A percentile compares a stretch with the other conserved stretches of the same genome.
Conservation (phyloP, 805 yeast genomes). For the Monosporozyma servazzii region DNA sequence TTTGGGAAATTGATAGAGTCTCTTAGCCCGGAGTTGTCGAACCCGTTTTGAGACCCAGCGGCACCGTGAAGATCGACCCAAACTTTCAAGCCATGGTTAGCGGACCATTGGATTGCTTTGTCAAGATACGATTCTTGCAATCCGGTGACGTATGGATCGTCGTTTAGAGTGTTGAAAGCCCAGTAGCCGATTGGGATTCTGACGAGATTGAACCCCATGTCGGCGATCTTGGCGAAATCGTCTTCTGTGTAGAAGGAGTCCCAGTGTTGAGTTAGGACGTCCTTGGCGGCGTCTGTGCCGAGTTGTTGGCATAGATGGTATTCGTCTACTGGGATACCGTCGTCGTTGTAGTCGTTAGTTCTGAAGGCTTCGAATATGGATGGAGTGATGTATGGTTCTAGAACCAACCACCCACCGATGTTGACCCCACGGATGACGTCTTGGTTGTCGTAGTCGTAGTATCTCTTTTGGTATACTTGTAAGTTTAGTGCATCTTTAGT, state of each 20-base stretch:
- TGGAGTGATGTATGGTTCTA: slow-evolving; percentile 83
- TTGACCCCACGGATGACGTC: slow-evolving; percentile 49
- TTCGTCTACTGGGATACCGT: slow-evolving; percentile 69
- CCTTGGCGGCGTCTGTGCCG: slow-evolving; percentile 50
- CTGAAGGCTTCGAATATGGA: slow-evolving; percentile 52
- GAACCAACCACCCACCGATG: slow-evolving; percentile 84
- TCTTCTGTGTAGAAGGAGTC: slow-evolving; percentile 60
- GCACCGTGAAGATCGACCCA: slow-evolving; percentile 95
- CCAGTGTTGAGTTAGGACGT: slow-evolving; percentile 65
- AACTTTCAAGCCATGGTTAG: slow-evolving; percentile 50
- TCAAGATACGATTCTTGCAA: slow-evolving; percentile 59
- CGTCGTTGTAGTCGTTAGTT: slow-evolving; percentile 25
- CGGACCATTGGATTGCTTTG: slow-evolving; percentile 69
- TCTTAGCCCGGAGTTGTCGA: slow-evolving; percentile 85
- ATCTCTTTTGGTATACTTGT: slow-evolving; percentile 2
- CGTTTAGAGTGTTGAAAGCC: slow-evolving; percentile 56
- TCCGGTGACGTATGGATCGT: slow-evolving; percentile 83
- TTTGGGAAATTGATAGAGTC: slow-evolving; percentile 48
- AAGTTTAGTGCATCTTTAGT: not conserved
- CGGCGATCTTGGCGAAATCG: slow-evolving; percentile 55
- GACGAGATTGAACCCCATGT: slow-evolving; percentile 68
- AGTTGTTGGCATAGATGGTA: slow-evolving; percentile 53
- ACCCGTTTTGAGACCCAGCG: slow-evolving; percentile 96
- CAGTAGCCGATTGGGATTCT: slow-evolving; percentile 93
- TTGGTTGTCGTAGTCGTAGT: slow-evolving; percentile 1